Conservation (phyloP, 345 rosid genomes). For the Microthlaspi erraticum region DNA sequence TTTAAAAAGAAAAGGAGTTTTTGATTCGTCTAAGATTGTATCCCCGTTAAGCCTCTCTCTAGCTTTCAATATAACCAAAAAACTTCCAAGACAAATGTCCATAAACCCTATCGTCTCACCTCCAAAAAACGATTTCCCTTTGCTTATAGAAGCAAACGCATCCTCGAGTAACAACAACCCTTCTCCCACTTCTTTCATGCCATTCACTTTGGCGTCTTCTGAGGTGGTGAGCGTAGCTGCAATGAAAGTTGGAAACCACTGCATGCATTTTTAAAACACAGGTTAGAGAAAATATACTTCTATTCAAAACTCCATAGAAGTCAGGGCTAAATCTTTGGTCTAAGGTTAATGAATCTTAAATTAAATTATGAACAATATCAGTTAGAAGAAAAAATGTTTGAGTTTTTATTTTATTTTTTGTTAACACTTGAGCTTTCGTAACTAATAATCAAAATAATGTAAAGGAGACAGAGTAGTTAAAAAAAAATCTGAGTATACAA, state of each 20-base stretch:
- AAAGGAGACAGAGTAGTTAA: too few species aligned
- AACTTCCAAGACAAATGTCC: slow-evolving; percentile 72
- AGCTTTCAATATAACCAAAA: slow-evolving; percentile 60
- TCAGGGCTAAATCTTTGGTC: not conserved
- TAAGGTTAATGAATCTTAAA: not conserved
- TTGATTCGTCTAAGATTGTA: slow-evolving; percentile 53
- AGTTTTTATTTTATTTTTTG: too few species aligned
- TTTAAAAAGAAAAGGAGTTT: slow-evolving; percentile 53
- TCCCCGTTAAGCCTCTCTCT: slow-evolving; percentile 42
- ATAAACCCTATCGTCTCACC: slow-evolving; percentile 66
- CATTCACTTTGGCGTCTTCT: slow-evolving; percentile 50
- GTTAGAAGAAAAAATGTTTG: too few species aligned
- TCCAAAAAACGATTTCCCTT: slow-evolving; percentile 73
- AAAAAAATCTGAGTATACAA: not conserved
- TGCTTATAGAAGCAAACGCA: slow-evolving; percentile 53
- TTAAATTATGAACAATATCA: too few species aligned
- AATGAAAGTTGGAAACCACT: slow-evolving; percentile 58
- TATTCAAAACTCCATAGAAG: too few species aligned
- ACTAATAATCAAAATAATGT: too few species aligned
- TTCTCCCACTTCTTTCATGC: slow-evolving; percentile 43
- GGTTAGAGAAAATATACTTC: not conserved
- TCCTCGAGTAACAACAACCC: slow-evolving; percentile 57
- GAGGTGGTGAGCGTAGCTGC: slow-evolving; percentile 19
- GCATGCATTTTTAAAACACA: not conserved
- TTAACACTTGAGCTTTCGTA: too few species aligned